phyloP scores from a whole-genome alignment of 306 rosid species.

The Parietaria judaica region DNA sequence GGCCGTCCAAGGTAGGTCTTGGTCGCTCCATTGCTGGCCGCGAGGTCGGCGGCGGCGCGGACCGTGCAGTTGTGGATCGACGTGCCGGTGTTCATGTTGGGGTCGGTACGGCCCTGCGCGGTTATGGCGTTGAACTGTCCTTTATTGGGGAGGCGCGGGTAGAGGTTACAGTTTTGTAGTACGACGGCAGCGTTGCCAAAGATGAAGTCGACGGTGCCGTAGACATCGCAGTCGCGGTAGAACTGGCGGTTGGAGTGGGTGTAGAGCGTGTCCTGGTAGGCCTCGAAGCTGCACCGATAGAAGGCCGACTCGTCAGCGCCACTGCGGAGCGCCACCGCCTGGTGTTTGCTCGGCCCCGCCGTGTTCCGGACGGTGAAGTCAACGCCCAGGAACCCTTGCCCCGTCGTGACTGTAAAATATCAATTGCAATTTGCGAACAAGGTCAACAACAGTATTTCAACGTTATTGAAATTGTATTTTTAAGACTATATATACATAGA shows the following conservation, averaged over 20 bases:
- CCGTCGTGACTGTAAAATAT: slow-evolving; percentile 21
- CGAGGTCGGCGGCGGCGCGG: slow-evolving; percentile 15
- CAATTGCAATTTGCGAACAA: too few relatives aligned
- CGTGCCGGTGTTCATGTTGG: slow-evolving; percentile 28
- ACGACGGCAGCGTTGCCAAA: slow-evolving; percentile 35
- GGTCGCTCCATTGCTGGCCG: slow-evolving; percentile 12
- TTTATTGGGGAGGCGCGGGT: slow-evolving; percentile 15
- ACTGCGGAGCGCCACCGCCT: slow-evolving; percentile 36
- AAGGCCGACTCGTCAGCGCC: slow-evolving; percentile 30
- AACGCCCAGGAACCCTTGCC: slow-evolving; percentile 27
- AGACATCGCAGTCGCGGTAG: slow-evolving; percentile 38
- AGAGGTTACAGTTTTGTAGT: slow-evolving; percentile 30
- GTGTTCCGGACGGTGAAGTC: slow-evolving; percentile 31
- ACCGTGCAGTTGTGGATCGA: slow-evolving; percentile 35
- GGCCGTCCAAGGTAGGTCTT: slow-evolving; percentile 37
- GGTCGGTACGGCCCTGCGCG: slow-evolving; percentile 32
- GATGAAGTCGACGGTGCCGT: slow-evolving; percentile 38
- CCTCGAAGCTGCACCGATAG: slow-evolving; percentile 37
- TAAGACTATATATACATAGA: too few relatives aligned
- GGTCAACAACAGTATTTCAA: too few relatives aligned
- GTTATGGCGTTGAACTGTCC: slow-evolving; percentile 26
- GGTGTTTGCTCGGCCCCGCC: slow-evolving; percentile 31
- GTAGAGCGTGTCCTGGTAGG: slow-evolving; percentile 36
- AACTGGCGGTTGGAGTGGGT: slow-evolving; percentile 34
- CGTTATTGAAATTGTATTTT: too few relatives aligned